phyloP scores from a whole-genome alignment of 345 rosid species.

The Nephelium lappaceum region DNA sequence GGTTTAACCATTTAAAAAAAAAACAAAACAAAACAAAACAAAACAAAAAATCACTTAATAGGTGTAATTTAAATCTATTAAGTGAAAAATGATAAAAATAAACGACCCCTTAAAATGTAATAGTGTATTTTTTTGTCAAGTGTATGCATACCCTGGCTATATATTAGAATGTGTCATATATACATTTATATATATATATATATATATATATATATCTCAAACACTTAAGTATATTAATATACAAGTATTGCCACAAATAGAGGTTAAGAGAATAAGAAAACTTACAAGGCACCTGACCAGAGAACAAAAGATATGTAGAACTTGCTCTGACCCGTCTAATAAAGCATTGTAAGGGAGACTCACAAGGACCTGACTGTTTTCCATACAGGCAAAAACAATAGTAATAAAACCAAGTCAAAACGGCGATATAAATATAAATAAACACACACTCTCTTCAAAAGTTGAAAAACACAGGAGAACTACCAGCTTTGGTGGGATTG shows the following conservation, averaged over 20 bases:
- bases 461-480: background rate
- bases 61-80: no score
- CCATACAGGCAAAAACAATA: constrained; percentile 21
- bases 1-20: no score
- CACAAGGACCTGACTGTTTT: constrained; percentile 83
- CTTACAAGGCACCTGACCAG: constrained; percentile 88
- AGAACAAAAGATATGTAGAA: constrained; percentile 67
- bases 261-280: constrained; percentile 23
- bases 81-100: no score
- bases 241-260: background rate
- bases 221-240: background rate
- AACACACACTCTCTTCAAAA: background rate
- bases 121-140: no score
- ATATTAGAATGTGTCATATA: no score
- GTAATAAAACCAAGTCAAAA: background rate
- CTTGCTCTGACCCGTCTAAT: constrained; percentile 83
- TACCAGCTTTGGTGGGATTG: constrained; percentile 92
- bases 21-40: no score
- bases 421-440: background rate
- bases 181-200: no score
- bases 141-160: no score
- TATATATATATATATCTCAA: no score
- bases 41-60: no score
- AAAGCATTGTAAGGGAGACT: constrained; percentile 80
- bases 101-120: no score